Percentiles rank a stretch among this genome's conserved stretches.
Conservation (phyloP, 805 yeast genomes). For the Yueomyces sp. region DNA sequence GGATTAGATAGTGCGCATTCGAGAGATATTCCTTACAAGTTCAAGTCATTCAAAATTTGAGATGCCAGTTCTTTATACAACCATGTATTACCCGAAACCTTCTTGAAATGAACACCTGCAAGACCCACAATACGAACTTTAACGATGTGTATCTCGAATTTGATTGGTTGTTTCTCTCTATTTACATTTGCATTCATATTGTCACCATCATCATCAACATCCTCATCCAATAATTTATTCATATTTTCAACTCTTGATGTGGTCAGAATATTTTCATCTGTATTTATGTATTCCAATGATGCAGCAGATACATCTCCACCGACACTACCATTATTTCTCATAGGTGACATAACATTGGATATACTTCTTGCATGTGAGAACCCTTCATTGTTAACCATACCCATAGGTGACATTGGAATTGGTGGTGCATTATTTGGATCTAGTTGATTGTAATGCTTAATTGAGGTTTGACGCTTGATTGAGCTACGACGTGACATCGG, state of each 20-base stretch:
- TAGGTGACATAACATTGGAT: conserved; percentile 19
- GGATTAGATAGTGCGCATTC: not conserved
- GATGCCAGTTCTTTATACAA: conserved; percentile 84
- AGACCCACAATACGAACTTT: conserved; percentile 83
- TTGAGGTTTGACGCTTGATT: conserved; percentile 17
- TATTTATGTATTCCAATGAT: conserved; percentile 18
- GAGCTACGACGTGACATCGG: not conserved
- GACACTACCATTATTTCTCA: conserved; percentile 3
- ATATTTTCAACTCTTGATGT: conserved; percentile 51
- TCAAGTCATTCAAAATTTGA: conserved; percentile 61
- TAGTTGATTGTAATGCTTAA: conserved; percentile 6
- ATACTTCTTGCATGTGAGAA: conserved; percentile 14
- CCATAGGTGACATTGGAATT: conserved; percentile 45
- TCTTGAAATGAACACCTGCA: conserved; percentile 91
- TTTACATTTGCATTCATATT: conserved; percentile 3
- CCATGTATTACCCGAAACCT: conserved; percentile 90
- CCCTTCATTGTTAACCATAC: conserved; percentile 18
- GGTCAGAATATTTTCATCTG: conserved; percentile 27
- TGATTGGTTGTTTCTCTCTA: conserved; percentile 45
- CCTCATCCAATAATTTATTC: conserved; percentile 32
- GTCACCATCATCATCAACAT: conserved; percentile 10
- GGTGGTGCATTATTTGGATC: conserved; percentile 16
- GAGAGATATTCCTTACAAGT: conserved; percentile 28
- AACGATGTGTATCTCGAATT: conserved; percentile 83
- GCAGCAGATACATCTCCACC: conserved; percentile 23